phyloP scores from a whole-genome alignment of 257 asterid genomes.

The Fraxinus pennsylvanica region DNA sequence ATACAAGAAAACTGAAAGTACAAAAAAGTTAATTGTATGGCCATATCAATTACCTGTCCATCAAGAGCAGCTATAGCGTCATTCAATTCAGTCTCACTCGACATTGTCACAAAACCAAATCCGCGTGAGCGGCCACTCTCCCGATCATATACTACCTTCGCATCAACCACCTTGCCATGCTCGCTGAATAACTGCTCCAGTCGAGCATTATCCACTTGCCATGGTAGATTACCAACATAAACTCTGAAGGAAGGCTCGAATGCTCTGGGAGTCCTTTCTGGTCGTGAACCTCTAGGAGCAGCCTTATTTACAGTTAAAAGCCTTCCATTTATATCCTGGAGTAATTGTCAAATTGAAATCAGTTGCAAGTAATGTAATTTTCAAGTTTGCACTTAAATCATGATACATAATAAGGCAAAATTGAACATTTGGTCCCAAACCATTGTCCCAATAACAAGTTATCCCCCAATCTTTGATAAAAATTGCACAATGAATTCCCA shows the following conservation, averaged over 20 bases:
- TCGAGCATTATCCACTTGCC: slow-evolving; percentile 68
- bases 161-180: slow-evolving; percentile 71
- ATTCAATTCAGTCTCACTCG: slow-evolving; percentile 59
- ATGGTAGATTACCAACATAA: slow-evolving; percentile 81
- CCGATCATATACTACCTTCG: slow-evolving; percentile 64
- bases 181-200: slow-evolving; percentile 72
- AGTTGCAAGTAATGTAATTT: background rate
- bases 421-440: background rate
- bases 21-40: background rate
- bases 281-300: slow-evolving; percentile 67
- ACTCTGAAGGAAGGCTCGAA: slow-evolving; percentile 60
- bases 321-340: slow-evolving; percentile 72
- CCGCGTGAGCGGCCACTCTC: slow-evolving; percentile 79
- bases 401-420: background rate
- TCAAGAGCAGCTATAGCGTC: slow-evolving; percentile 86
- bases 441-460: background rate
- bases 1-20: background rate
- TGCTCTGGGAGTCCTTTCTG: slow-evolving; percentile 54
- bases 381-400: background rate
- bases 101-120: slow-evolving; percentile 81
- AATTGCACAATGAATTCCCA: background rate
- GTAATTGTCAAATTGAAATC: background rate
- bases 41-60: slow-evolving; percentile 61
- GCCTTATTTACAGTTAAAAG: slow-evolving; percentile 78
- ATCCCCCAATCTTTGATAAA: background rate